These are phyloP conservation scores for Thraustochytrium sp. DNA, from an alignment of 352 stramenopile species.

Conservation along the genomic window DNA sequence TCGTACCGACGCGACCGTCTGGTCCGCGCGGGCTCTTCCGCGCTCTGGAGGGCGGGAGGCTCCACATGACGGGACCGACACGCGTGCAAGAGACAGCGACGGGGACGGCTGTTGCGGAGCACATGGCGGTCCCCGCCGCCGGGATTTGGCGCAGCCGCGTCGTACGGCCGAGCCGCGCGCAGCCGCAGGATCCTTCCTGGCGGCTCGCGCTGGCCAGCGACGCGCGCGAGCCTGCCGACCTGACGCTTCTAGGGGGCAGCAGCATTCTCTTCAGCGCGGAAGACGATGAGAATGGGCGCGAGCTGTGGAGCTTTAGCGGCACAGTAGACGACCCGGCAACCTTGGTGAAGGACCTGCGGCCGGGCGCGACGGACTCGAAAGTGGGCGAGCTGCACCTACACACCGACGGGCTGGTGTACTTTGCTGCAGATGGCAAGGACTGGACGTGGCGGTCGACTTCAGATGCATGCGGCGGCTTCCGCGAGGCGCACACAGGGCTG, in stretches of 20 bases:
- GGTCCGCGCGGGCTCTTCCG: neutral
- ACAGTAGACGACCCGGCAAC: slow-evolving; percentile 49
- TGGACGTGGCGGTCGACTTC: slow-evolving; percentile 58
- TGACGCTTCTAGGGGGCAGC: neutral
- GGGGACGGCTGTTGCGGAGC: neutral
- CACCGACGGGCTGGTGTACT: slow-evolving; percentile 63
- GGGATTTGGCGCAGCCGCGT: neutral
- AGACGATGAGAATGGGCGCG: slow-evolving; percentile 54
- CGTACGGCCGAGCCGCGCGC: neutral
- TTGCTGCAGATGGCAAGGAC: slow-evolving; percentile 65
- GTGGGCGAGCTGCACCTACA: slow-evolving; percentile 60
- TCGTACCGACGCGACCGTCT: neutral
- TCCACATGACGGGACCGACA: neutral
- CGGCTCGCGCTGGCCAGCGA: neutral
- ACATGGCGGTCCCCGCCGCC: neutral
- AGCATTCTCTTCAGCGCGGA: slow-evolving; percentile 58
- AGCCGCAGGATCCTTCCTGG: neutral
- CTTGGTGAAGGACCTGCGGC: slow-evolving; percentile 61
- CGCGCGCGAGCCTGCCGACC: neutral
- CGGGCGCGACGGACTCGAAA: slow-evolving; percentile 52
- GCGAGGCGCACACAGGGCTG: slow-evolving; percentile 50
- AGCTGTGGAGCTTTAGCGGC: slow-evolving; percentile 66
- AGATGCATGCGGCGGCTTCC: slow-evolving; percentile 67
- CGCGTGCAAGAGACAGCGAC: neutral
- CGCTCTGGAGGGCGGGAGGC: neutral